Evolutionary conservation across 2,329 filamentous ascomycete species (phyloP), one percentile per base, ranked within the genome.

Genomic region (Cytospora chrysosperma): DNA sequence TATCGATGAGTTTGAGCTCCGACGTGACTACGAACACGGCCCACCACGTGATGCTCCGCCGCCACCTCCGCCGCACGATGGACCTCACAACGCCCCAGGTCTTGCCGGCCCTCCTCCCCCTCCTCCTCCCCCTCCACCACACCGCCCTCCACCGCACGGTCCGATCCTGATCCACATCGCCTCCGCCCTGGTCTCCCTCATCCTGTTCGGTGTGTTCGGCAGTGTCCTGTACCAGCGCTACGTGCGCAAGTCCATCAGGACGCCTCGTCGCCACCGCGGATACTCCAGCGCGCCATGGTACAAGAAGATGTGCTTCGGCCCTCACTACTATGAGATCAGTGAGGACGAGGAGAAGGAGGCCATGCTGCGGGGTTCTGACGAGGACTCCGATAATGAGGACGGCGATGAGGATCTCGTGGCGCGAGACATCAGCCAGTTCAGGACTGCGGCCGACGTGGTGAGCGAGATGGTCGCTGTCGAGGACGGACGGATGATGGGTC

Each of bases 391-490:
- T 32, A 65, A 68, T 19, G 64, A 68, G 8, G 70, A 72, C 27
- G 68, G 62, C 21, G 70, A 72, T 43, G 68, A 75, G n/a, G 70
- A 70, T 34, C 77, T 77, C 3, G 79, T 83, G 76, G 78, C 81
- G 67, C 76, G 82, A 68, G 81, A 82, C 68, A 76, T 84, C 66
- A 77, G 79, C 3, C 74, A 77, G 56, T 80, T 84, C 70, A 76
- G 81, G 2, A 75, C 75, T 57, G 81, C 77, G 2, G 80, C 79
- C 8, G 74, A 75, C 7, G 73, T 82, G 52, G 78, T 84, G 0
- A 77, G 77, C 49, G 76, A 78, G 49, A 74, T 84, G 58, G 75
- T 83, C 26, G 73, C 77, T 7, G 78, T 76, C 2, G 79, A 81
- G 61, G 79, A 80, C 65, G 76, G 74, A 24, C 71, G 71, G 52